Evolutionary conservation across 2,329 filamentous ascomycete species (phyloP), one percentile per base, ranked within the genome.

Genomic region (Akanthomyces muscarius): DNA sequence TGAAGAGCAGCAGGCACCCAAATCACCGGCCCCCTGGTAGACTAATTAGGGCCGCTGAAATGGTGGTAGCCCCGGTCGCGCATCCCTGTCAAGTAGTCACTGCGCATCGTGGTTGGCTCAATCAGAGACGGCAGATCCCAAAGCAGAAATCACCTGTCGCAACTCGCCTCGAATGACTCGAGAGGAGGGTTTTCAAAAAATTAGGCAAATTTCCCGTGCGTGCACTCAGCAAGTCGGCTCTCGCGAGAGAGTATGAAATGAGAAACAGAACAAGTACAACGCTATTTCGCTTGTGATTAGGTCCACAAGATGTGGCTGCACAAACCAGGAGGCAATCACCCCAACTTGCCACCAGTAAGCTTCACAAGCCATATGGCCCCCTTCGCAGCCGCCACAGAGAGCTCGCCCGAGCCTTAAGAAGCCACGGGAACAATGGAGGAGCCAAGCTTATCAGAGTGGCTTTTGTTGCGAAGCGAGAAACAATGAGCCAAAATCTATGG

Each of bases 21-120:
- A 61, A 61, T 61, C 58, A 61, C 58, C 58, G n/a, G 30, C 56
- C 47, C 47, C 50, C 16, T 54, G 48, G 50, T 38, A 42, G 42
- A 54, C 42, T 38, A 52, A 61, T 45, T 21, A 33, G 48, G 33
- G 28, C 18, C 25, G n/a, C 36, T n/a, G 58, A 25, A 45, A 30
- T 30, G 28, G 28, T n/a, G 21, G 28, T 13, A 11, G 36, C 56
- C 45, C 56, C 18, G 18, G 58, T 23, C 33, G 50, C 48, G 41
- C n/a, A 51, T 52, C 59, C 59, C 30, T 55, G 41, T 48, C 51
- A 61, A 21, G 41, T 18, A 47, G 59, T 61, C 59, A 50, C 50
- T 47, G 25, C 21, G 61, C 47, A 38, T 57, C 36, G 8, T 63
- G 61, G 61, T 63, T 63, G 53, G 61, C 45, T 58, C n/a, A 51